phyloP scores from a whole-genome alignment of 345 rosid species.

The Eucalyptus tenuipes region DNA sequence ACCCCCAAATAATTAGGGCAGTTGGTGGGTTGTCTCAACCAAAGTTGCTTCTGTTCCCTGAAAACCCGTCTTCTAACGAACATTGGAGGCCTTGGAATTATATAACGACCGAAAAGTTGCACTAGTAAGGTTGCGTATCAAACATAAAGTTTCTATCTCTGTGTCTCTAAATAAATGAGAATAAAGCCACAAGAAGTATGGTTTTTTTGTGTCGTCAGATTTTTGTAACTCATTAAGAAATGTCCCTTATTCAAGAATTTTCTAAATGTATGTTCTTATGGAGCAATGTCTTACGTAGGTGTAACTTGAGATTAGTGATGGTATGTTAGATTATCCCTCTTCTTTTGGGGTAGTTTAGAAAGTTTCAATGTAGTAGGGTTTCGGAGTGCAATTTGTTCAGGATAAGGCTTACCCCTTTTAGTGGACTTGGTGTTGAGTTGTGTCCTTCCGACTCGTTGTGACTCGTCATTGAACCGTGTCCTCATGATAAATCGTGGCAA shows the following conservation, averaged over 20 bases:
- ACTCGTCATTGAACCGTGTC: background rate
- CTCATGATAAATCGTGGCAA: background rate
- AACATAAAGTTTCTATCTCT: background rate
- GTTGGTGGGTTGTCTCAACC: background rate
- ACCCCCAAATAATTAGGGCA: background rate
- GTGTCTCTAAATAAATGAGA: background rate
- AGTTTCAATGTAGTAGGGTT: background rate
- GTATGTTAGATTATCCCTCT: background rate
- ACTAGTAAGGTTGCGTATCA: background rate
- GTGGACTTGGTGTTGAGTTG: background rate
- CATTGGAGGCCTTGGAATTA: background rate
- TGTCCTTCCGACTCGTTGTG: background rate
- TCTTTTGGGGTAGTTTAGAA: background rate
- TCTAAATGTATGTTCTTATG: background rate
- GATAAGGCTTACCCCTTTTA: background rate
- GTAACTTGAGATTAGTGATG: background rate
- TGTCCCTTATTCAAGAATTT: background rate
- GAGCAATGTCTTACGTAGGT: background rate
- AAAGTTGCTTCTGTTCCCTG: background rate
- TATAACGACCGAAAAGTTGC: background rate
- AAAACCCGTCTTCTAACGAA: background rate
- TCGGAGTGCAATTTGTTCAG: background rate
- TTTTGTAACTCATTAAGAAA: background rate
- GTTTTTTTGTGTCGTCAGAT: background rate
- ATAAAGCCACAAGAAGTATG: background rate